Evolutionary conservation across 2,329 filamentous ascomycete species (phyloP).

Genomic region (Xylaria sp.): DNA sequence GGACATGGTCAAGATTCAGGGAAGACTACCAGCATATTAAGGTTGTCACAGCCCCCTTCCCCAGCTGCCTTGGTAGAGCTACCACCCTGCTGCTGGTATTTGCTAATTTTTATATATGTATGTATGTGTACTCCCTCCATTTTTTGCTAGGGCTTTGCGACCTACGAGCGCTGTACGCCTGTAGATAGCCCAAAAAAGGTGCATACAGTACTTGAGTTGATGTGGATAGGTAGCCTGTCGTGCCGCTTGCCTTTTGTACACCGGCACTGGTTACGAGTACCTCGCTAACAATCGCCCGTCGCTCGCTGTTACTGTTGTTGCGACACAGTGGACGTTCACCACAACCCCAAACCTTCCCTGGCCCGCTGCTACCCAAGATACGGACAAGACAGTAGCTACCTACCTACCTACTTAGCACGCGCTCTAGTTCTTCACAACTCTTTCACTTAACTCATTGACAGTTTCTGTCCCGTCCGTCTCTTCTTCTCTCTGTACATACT

Average conservation of each 20-base stretch:
- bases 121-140: too few relatives aligned
- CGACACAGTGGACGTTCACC: slow-evolving; percentile 21
- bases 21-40: neutral
- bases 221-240: slow-evolving; percentile 1
- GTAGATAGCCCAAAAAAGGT: too few relatives aligned
- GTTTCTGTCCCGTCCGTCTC: slow-evolving; percentile 25
- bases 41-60: slow-evolving; percentile 20
- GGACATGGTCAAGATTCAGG: slow-evolving; percentile 12
- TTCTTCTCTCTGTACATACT: slow-evolving; percentile 27
- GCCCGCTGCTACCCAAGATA: slow-evolving; percentile 1
- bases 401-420: slow-evolving; percentile 14
- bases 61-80: neutral
- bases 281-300: slow-evolving; percentile 28
- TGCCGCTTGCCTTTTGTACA: slow-evolving; percentile 20
- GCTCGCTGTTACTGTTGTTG: slow-evolving; percentile 28
- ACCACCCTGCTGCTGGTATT: neutral
- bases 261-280: slow-evolving; percentile 22
- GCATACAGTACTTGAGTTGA: too few relatives aligned
- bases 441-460: slow-evolving; percentile 10
- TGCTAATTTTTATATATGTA: slow-evolving; percentile 6
- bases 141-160: too few relatives aligned
- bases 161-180: too few relatives aligned
- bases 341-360: slow-evolving; percentile 19
- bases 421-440: slow-evolving; percentile 20
- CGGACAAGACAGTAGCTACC: too few relatives aligned